phyloP scores from a whole-genome alignment of 2,329 filamentous ascomycete species.

The Paecilomyces sp. region DNA sequence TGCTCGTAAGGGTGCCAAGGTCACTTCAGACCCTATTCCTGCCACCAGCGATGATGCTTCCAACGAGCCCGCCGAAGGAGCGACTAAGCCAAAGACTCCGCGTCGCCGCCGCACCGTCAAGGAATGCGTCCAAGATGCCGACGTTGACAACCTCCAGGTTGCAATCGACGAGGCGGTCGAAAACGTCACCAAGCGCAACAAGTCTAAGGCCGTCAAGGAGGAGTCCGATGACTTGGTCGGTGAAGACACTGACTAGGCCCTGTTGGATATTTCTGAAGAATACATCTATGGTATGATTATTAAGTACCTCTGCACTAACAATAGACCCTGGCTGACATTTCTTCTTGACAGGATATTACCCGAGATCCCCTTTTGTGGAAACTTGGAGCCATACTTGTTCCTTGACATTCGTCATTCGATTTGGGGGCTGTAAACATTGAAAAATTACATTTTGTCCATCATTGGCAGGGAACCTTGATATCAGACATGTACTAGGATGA shows the following conservation, averaged over 20 bases:
- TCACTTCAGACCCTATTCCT: conserved; percentile 11
- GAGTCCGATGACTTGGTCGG: neutral
- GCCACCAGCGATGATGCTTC: conserved; percentile 4
- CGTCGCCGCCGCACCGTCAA: neutral
- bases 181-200: neutral
- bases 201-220: neutral
- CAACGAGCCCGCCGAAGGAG: neutral
- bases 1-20: conserved; percentile 12
- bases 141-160: neutral
- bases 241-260: neutral
- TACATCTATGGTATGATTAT: neutral
- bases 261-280: neutral
- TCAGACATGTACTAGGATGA: neutral
- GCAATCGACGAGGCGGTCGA: neutral
- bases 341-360: neutral
- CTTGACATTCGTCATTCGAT: neutral
- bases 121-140: neutral
- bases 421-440: neutral
- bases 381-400: neutral
- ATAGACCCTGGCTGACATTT: neutral
- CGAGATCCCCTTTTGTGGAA: neutral
- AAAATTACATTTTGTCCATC: neutral
- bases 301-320: neutral
- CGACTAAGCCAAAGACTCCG: neutral
- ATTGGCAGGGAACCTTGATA: neutral